Conservation (phyloP, 2,329 filamentous ascomycete genomes). For the Microcera coccophila region DNA sequence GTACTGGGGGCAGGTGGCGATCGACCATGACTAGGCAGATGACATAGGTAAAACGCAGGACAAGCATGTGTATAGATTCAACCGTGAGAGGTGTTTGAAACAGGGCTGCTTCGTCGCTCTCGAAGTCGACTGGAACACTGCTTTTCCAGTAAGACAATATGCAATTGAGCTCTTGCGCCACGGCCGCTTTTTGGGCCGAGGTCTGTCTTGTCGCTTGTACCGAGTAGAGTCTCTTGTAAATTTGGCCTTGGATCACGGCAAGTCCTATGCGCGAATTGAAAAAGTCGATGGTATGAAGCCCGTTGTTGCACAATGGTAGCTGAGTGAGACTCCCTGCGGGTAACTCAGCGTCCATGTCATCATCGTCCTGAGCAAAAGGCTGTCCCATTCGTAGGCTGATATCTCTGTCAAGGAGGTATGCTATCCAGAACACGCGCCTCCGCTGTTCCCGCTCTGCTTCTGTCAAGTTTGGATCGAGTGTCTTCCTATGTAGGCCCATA, state of each 20-base stretch:
- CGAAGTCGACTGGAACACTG: conserved; percentile 6
- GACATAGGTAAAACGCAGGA: conserved; percentile 25
- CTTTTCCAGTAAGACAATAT: conserved; percentile 24
- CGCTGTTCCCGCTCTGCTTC: conserved; percentile 13
- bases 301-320: not conserved
- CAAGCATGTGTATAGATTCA: conserved; percentile 22
- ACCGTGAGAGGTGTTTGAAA: conserved; percentile 11
- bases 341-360: conserved; percentile 26
- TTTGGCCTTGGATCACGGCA: conserved; percentile 23
- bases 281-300: conserved; percentile 10
- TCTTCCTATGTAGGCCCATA: conserved; percentile 19
- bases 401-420: conserved; percentile 23
- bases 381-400: conserved; percentile 22
- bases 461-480: conserved; percentile 2
- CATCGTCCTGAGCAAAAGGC: conserved; percentile 24
- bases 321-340: conserved; percentile 8
- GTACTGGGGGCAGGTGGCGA: conserved; percentile 13
- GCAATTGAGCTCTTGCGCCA: conserved; percentile 20
- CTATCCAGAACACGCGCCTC: conserved; percentile 24
- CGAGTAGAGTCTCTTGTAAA: conserved; percentile 24
- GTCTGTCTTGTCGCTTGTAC: conserved; percentile 21
- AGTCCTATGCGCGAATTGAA: conserved; percentile 22
- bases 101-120: conserved; percentile 2
- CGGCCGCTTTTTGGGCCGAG: conserved; percentile 5
- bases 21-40: conserved; percentile 23